Evolutionary conservation across 805 yeast genomes (phyloP).

Genomic region (Candida pini): DNA sequence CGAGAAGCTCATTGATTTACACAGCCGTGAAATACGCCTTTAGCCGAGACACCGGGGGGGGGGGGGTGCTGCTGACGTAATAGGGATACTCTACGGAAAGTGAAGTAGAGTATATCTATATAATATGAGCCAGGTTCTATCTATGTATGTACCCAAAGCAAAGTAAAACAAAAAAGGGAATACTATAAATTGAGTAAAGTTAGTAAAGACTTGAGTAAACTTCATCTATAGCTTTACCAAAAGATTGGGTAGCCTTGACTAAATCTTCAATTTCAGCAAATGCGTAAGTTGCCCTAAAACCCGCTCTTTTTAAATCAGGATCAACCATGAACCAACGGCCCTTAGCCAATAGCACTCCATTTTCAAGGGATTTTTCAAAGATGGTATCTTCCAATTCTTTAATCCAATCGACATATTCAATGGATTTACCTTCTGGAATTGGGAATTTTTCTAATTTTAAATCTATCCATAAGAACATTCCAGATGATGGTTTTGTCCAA

Average conservation of each 20-base stretch:
- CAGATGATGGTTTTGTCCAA: conserved; percentile 38
- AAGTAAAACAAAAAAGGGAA: too few species aligned
- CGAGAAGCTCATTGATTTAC: too few species aligned
- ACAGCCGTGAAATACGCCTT: neutral
- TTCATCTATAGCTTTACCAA: conserved; percentile 20
- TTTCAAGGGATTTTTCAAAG: conserved; percentile 19
- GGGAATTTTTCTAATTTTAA: conserved; percentile 34
- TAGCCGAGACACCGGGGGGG: too few species aligned
- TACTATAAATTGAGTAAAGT: neutral
- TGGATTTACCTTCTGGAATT: conserved; percentile 29
- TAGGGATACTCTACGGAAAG: too few species aligned
- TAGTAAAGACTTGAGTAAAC: conserved; percentile 9
- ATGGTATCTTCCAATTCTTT: conserved; percentile 26
- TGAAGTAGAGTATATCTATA: too few species aligned
- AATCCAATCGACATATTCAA: conserved; percentile 30
- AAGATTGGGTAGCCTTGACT: conserved; percentile 20
- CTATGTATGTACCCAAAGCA: too few species aligned
- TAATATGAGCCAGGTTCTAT: too few species aligned
- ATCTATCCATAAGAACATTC: conserved; percentile 39
- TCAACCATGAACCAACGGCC: conserved; percentile 32
- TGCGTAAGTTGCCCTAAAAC: conserved; percentile 30
- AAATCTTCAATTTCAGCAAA: conserved; percentile 23
- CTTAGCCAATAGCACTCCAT: conserved; percentile 25
- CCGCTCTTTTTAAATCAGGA: conserved; percentile 12
- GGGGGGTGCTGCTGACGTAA: too few species aligned